phyloP scores from a whole-genome alignment of 352 stramenopile species.

The Globisporangium nagaii region DNA sequence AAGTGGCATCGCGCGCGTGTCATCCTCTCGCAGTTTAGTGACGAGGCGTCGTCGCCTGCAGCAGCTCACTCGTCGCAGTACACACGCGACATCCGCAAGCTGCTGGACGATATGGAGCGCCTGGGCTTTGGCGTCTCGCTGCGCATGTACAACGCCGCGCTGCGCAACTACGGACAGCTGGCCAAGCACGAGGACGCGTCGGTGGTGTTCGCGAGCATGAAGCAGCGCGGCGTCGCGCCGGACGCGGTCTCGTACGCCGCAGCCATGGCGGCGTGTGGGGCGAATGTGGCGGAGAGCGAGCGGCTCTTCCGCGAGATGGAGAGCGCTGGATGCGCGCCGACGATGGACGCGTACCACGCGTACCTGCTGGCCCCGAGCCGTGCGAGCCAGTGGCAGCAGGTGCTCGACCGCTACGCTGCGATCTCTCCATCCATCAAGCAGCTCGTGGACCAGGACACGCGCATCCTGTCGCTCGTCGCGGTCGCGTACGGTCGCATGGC shows the following conservation, averaged over 20 bases:
- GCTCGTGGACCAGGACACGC: conserved; percentile 37
- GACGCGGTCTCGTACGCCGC: conserved; percentile 55
- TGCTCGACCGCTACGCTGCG: conserved; percentile 16
- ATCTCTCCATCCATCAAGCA: conserved; percentile 8
- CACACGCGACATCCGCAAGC: conserved; percentile 34
- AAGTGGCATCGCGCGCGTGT: conserved; percentile 53
- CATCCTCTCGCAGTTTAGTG: conserved; percentile 41
- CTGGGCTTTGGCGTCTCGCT: conserved; percentile 33
- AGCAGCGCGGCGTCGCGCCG: conserved; percentile 22
- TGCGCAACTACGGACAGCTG: conserved; percentile 49
- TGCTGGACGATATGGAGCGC: conserved; percentile 44
- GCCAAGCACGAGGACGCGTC: conserved; percentile 28
- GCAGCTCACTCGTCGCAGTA: conserved; percentile 35
- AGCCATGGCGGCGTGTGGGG: conserved; percentile 44
- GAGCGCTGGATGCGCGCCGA: conserved; percentile 3
- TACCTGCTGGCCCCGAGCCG: conserved; percentile 23
- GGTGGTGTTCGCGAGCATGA: conserved; percentile 43
- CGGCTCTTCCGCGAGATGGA: conserved; percentile 39
- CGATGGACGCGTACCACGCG: conserved; percentile 23
- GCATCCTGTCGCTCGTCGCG: conserved; percentile 58
- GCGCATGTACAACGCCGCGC: conserved; percentile 52
- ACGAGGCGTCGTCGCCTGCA: conserved; percentile 27
- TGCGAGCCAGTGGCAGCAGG: conserved; percentile 8
- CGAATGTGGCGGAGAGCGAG: conserved; percentile 33
- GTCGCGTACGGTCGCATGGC: conserved; percentile 42